A percentile compares a stretch with the other conserved stretches of the same genome.
Conservation (phyloP, 345 rosid species). For the Aquilaria yunnanensis region DNA sequence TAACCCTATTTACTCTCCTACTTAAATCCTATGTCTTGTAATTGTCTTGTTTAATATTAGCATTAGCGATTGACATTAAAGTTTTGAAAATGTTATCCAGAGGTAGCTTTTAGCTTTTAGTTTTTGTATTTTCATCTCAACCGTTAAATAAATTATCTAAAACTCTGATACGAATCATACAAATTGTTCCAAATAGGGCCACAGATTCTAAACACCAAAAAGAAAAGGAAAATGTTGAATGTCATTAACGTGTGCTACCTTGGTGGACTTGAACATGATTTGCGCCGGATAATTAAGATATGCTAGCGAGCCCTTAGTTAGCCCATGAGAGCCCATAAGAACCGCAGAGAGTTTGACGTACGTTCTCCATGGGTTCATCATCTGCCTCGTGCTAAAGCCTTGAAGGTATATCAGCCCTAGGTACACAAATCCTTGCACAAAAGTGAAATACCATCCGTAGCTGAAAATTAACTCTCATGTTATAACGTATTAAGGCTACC, state of each 20-base stretch:
- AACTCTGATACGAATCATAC: not conserved
- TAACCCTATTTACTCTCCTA: no score
- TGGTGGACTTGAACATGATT: conserved; percentile 90
- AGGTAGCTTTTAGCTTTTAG: no score
- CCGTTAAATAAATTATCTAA: no score
- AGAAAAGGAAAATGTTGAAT: not conserved
- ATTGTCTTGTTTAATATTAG: no score
- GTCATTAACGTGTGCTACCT: conserved; percentile 28
- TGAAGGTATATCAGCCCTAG: conserved; percentile 54
- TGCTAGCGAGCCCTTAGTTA: conserved; percentile 81
- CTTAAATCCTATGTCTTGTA: no score
- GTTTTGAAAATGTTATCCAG: no score
- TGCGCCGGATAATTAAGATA: conserved; percentile 90
- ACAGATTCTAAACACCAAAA: not conserved
- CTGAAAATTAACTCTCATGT: conserved; percentile 30
- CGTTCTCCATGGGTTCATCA: conserved; percentile 87
- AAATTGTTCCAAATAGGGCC: not conserved
- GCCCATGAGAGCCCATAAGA: conserved; percentile 84
- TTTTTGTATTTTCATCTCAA: no score
- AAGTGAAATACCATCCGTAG: conserved; percentile 92
- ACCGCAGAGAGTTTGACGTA: conserved; percentile 79
- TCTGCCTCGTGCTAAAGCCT: conserved; percentile 74
- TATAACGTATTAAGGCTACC: no score
- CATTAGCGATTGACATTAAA: no score
- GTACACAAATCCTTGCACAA: conserved; percentile 86